Evolutionary conservation across 495 filamentous ascomycete genomes (phyloP), one percentile per base, ranked within the genome.

Genomic region (Penicillium manginii): DNA sequence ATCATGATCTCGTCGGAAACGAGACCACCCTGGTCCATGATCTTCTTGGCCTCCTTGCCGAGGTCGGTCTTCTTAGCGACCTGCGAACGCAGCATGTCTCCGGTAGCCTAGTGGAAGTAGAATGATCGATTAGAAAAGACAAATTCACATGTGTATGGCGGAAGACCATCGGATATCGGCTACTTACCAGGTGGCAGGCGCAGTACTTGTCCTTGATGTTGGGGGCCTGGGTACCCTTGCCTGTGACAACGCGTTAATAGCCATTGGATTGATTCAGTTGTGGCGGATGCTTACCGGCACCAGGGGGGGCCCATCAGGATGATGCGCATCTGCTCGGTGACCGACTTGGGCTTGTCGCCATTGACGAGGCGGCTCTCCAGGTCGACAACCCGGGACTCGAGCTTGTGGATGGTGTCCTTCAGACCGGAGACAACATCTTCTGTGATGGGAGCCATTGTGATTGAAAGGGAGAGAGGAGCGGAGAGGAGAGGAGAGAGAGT

Each of bases 1-100:
- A 99, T 86, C 84, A 99, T 92, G 72, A 99, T 99, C 73, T 98
- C 96, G 72, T 99, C 94, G 76, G 91, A 96, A 69, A 99, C 94
- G 55, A 99, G 85, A 55, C 92, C 94, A 66, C 94, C 94, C 70
- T 92, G 87, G 67, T 99, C 93, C 94, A 99, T 99, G 77, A 99
- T 99, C 87, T 99, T 99, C 88, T 99, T 99, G 57, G 94, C 94
- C 80, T 97, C 92, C 73, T 88, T 86, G 58, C 94, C 94, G 61
- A 99, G 85, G 19, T 89, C 77, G 47, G 96, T 99, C 86, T 97
- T 97, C 83, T 96, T 96, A 59, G 94, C 90, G 73, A 99, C 96
- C 76, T 99, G 94, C 61, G 92, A 94, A 58, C 94, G 91, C 70
- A 99, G 86, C 94, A 99, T 99, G 77, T 99, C 94, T 71, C 94